A percentile compares a stretch with the other conserved stretches of the same genome.
phyloP scores from a whole-genome alignment of 2,329 filamentous ascomycete genomes.

The Aaosphaeria arxii region DNA sequence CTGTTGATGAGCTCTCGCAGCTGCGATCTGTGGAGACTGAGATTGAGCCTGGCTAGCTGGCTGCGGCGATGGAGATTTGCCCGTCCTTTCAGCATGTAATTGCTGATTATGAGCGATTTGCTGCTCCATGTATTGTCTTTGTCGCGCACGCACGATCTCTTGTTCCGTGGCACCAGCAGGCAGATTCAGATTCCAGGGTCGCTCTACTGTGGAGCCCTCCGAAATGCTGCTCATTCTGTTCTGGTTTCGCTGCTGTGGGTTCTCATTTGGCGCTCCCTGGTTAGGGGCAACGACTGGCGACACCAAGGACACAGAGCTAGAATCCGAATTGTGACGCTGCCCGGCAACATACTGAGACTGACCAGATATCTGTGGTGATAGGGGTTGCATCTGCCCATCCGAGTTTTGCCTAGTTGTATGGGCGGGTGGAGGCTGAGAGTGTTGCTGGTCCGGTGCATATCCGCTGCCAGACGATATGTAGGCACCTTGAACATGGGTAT shows the following conservation, averaged over 20 bases:
- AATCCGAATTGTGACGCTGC: conserved; percentile 22
- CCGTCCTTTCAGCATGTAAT: conserved; percentile 26
- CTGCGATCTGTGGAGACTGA: conserved; percentile 10
- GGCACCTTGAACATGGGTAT: conserved; percentile 29
- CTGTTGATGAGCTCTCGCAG: conserved; percentile 4
- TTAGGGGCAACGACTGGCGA: conserved; percentile 23
- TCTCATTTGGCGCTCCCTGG: conserved; percentile 11
- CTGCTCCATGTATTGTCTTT: conserved; percentile 34
- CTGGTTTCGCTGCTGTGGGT: conserved; percentile 15
- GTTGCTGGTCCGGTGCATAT: conserved; percentile 4
- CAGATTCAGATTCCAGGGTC: conserved; percentile 33
- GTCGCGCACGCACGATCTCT: conserved; percentile 34
- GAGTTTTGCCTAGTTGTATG: conserved; percentile 19
- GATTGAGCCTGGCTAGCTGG: conserved; percentile 19
- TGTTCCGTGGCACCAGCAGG: conserved; percentile 33
- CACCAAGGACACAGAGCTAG: conserved; percentile 25
- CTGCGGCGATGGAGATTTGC: conserved; percentile 29
- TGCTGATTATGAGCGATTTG: conserved; percentile 31
- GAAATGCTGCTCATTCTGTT: conserved; percentile 37
- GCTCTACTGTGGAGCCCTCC: conserved; percentile 24
- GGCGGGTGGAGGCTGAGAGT: conserved; percentile 7
- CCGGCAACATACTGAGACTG: conserved; percentile 22
- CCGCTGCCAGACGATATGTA: conserved; percentile 19
- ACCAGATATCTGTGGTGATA: conserved; percentile 32
- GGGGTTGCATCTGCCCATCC: conserved; percentile 26